Evolutionary conservation across 768 basidiomycete genomes (phyloP).

Genomic region (Terana coerulea): DNA sequence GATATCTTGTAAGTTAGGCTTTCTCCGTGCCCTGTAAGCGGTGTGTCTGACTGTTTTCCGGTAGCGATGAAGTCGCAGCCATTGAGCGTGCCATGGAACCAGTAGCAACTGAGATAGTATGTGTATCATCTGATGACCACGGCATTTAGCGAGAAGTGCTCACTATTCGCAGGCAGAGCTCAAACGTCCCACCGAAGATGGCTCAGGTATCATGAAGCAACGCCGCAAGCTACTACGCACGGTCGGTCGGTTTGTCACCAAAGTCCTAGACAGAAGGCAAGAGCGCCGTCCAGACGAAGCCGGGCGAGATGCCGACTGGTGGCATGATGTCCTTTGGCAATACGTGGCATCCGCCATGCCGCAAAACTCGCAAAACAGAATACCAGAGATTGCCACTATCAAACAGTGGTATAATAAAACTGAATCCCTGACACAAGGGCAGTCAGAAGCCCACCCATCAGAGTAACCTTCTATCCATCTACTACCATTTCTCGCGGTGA

Average conservation of each 20-base stretch:
- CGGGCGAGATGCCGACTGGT: neutral
- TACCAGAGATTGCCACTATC: neutral
- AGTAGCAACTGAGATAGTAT: neutral
- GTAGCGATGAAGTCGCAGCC: neutral
- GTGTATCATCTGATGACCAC: neutral
- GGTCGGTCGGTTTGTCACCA: neutral
- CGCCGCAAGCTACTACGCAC: neutral
- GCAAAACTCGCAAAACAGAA: neutral
- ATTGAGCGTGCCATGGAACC: neutral
- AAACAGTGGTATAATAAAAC: neutral
- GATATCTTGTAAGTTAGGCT: neutral
- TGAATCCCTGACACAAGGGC: neutral
- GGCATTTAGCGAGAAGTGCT: neutral
- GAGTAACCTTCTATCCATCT: no score
- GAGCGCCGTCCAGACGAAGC: neutral
- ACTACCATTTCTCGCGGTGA: neutral
- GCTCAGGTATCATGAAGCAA: no score
- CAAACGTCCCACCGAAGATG: neutral
- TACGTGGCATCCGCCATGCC: constrained; percentile 2
- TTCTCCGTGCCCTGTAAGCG: neutral
- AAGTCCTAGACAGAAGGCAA: neutral
- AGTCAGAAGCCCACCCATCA: no score
- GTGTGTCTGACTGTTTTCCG: neutral
- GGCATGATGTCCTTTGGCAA: neutral
- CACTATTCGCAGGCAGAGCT: neutral